phyloP scores from a whole-genome alignment of 1,284 basidiomycete genomes.

The Amylostereum areolatum region DNA sequence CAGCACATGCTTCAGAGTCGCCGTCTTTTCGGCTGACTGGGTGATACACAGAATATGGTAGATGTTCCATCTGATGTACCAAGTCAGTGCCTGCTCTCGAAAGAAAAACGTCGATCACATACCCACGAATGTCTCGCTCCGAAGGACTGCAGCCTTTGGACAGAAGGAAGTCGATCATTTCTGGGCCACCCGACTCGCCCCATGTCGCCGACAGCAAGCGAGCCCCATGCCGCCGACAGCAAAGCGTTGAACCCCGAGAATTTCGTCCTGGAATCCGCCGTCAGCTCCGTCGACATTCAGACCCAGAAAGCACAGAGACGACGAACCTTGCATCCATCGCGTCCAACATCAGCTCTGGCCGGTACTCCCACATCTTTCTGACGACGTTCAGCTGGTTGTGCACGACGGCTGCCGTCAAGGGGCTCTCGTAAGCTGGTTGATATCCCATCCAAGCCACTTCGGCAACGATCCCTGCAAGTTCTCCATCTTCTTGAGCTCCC shows the following conservation, averaged over 20 bases:
- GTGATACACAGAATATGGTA: conserved; percentile 41
- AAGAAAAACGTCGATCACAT: conserved; percentile 15
- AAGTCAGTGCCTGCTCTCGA: no score
- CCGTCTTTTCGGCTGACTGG: conserved; percentile 15
- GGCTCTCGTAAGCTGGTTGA: conserved; percentile 40
- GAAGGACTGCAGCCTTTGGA: conserved; percentile 38
- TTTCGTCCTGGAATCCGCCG: conserved; percentile 31
- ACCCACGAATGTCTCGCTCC: conserved; percentile 40
- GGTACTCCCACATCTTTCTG: conserved; percentile 35
- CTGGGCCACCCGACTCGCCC: conserved; percentile 25
- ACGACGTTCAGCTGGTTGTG: conserved; percentile 28
- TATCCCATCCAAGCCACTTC: conserved; percentile 41
- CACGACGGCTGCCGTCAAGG: conserved; percentile 36
- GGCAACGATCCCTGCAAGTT: conserved; percentile 36
- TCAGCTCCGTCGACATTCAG: conserved; percentile 4
- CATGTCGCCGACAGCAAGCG: conserved; percentile 37
- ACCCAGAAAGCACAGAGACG: not conserved
- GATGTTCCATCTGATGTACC: conserved; percentile 51
- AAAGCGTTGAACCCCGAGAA: conserved; percentile 39
- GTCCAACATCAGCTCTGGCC: conserved; percentile 32
- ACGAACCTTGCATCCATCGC: conserved; percentile 37
- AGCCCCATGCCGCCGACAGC: conserved; percentile 32
- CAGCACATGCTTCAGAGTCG: conserved; percentile 35
- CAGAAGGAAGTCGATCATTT: conserved; percentile 45
- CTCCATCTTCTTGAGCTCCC: conserved; percentile 12